Evolutionary conservation across 163 green algal genomes (phyloP).

Genomic region (Dunaliella salina): DNA sequence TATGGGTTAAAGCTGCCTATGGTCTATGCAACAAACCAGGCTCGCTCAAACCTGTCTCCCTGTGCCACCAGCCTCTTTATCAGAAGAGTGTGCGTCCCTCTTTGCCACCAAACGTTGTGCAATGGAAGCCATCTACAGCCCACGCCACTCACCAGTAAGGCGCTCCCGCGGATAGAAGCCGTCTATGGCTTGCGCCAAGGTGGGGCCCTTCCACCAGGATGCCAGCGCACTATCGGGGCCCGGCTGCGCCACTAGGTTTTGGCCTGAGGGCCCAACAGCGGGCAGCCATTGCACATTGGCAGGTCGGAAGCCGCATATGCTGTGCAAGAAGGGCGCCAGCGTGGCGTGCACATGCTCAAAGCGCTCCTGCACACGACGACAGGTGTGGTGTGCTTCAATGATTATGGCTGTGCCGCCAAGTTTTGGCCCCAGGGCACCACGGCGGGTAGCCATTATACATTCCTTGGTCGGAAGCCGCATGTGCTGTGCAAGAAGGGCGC

Average conservation of each 20-base stretch:
- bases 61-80: neutral
- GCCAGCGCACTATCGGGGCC: conserved; percentile 32
- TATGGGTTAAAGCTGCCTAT: too few species aligned
- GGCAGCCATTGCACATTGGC: conserved; percentile 76
- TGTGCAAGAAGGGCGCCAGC: conserved; percentile 77
- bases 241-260: conserved; percentile 74
- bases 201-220: conserved; percentile 47
- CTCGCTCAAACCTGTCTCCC: neutral
- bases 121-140: too few species aligned
- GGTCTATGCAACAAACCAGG: neutral
- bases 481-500: conserved; percentile 57
- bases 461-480: neutral
- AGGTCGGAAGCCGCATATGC: conserved; percentile 58
- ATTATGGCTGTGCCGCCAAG: neutral
- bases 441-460: neutral
- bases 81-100: conserved; percentile 11
- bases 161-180: conserved; percentile 59
- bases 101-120: conserved; percentile 8
- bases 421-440: neutral
- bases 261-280: conserved; percentile 61
- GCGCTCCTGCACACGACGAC: conserved; percentile 43
- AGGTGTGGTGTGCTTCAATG: neutral
- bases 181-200: conserved; percentile 75
- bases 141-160: conserved; percentile 27
- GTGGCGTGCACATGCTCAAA: conserved; percentile 71